Evolutionary conservation across 768 basidiomycete species (phyloP).

Genomic region (Russula abietina): DNA sequence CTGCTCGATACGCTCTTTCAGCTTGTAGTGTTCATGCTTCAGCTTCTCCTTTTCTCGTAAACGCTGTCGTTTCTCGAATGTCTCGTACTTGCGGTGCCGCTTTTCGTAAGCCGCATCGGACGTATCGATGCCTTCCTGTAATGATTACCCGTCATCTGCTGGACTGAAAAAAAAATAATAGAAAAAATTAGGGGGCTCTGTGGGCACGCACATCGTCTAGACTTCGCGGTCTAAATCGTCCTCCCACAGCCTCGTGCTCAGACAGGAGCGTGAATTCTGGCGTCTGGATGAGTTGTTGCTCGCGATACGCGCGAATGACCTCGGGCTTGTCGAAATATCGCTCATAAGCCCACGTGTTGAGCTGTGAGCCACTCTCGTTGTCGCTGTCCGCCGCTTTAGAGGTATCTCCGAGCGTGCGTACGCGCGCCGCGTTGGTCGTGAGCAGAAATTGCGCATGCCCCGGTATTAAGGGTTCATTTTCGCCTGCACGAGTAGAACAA

Average conservation of each 20-base stretch:
- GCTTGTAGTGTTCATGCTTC: constrained; percentile 86
- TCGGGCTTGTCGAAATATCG: constrained; percentile 76
- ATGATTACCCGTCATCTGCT: constrained; percentile 4
- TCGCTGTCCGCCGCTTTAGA: constrained; percentile 31
- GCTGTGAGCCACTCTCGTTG: constrained; percentile 29
- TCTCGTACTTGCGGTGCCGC: constrained; percentile 81
- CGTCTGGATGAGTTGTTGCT: constrained; percentile 69
- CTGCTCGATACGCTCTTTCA: constrained; percentile 84
- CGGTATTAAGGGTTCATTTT: constrained; percentile 68
- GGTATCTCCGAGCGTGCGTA: constrained; percentile 36
- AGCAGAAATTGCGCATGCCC: constrained; percentile 58
- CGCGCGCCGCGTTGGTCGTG: constrained; percentile 60
- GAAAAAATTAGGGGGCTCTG: background rate
- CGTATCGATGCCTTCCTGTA: constrained; percentile 55
- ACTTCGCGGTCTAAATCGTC: constrained; percentile 64
- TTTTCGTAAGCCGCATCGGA: constrained; percentile 78
- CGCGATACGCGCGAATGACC: constrained; percentile 62
- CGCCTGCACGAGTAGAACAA: constrained; percentile 42
- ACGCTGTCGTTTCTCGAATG: constrained; percentile 78
- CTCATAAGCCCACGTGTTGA: constrained; percentile 58
- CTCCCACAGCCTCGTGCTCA: constrained; percentile 51
- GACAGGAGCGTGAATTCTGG: constrained; percentile 54
- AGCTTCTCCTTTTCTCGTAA: constrained; percentile 88
- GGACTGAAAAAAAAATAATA: constrained; percentile 8
- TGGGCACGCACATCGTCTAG: constrained; percentile 58